A percentile compares a stretch with the other conserved stretches of the same genome.
Conservation (phyloP, 768 basidiomycete genomes). For the Russula sp. region DNA sequence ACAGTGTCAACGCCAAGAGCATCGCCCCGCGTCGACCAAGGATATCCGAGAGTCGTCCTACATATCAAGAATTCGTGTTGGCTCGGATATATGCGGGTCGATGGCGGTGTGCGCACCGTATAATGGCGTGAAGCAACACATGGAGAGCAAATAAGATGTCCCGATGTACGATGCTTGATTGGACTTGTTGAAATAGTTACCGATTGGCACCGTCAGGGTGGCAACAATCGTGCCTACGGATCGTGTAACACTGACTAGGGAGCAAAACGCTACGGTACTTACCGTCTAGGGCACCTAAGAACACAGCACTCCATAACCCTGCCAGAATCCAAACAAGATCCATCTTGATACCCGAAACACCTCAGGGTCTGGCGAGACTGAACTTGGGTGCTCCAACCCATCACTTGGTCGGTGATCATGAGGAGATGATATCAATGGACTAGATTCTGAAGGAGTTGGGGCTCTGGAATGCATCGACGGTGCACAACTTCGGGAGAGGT, state of each 20-base stretch:
- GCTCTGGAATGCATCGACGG: conserved; percentile 42
- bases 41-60: conserved; percentile 82
- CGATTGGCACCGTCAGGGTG: conserved; percentile 80
- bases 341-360: conserved; percentile 37
- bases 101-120: conserved; percentile 54
- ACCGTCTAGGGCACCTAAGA: conserved; percentile 86
- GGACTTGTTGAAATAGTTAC: conserved; percentile 77
- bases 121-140: conserved; percentile 88
- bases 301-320: conserved; percentile 79
- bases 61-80: conserved; percentile 29
- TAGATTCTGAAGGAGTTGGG: conserved; percentile 49
- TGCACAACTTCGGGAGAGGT: conserved; percentile 17
- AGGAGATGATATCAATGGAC: conserved; percentile 48
- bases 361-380: conserved; percentile 8
- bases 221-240: conserved; percentile 77
- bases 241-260: conserved; percentile 8
- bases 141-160: conserved; percentile 80
- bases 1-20: conserved; percentile 77
- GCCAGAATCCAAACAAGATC: conserved; percentile 70
- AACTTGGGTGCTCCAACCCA: neutral
- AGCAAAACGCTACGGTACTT: conserved; percentile 26
- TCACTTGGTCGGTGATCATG: neutral
- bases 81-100: conserved; percentile 26
- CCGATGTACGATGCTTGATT: conserved; percentile 85
- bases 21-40: conserved; percentile 84